A percentile compares a stretch with the other conserved stretches of the same genome.
These are phyloP conservation scores for Lachancea fermentati DNA, from an alignment of 805 yeast species.

Conservation along the genomic window DNA sequence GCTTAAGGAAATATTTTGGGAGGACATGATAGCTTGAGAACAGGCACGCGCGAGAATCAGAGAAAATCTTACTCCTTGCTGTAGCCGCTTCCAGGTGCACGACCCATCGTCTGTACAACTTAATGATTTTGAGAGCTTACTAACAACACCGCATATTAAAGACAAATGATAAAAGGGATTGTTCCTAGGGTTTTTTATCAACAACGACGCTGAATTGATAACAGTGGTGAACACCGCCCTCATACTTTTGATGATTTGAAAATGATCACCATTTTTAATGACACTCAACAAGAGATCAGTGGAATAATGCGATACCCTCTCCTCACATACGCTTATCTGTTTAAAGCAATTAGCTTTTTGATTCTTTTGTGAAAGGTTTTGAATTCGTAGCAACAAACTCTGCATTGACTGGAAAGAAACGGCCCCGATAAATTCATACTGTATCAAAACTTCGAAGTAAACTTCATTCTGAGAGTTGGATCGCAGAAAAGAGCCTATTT, in stretches of 20 bases:
- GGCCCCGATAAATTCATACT: background rate
- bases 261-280: background rate
- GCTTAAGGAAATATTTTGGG: too few relatives aligned
- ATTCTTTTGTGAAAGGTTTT: too few relatives aligned
- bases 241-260: background rate
- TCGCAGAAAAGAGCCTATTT: background rate
- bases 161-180: background rate
- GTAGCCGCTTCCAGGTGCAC: too few relatives aligned
- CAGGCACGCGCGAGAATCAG: too few relatives aligned
- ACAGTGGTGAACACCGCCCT: background rate
- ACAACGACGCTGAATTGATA: background rate
- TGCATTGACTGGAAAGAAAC: background rate
- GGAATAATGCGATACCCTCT: background rate
- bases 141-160: background rate
- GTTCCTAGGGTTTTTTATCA: background rate
- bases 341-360: background rate
- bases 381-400: too few relatives aligned
- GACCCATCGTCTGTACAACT: too few relatives aligned
- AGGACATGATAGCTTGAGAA: too few relatives aligned
- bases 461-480: background rate
- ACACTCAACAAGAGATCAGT: background rate
- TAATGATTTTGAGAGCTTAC: too few relatives aligned
- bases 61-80: too few relatives aligned
- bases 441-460: constrained; percentile 2
- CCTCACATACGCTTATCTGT: background rate